Percentiles rank a stretch among this genome's conserved stretches.
These are phyloP conservation scores for Prunus fruticosa DNA, from an alignment of 306 rosid genomes.

Conservation along the genomic window DNA sequence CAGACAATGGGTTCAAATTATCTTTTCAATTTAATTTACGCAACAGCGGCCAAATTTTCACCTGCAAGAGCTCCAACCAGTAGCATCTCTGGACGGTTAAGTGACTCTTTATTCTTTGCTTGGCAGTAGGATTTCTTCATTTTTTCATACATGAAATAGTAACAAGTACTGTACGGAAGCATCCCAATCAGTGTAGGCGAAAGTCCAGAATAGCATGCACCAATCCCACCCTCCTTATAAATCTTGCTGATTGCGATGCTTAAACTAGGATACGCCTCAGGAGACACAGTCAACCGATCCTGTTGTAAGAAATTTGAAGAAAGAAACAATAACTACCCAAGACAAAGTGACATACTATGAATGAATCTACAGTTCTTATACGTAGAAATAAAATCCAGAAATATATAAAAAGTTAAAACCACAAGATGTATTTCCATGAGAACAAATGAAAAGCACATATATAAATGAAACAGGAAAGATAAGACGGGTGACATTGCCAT, in stretches of 20 bases:
- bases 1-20: background rate
- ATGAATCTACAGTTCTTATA: background rate
- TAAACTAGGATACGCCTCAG: slow-evolving; percentile 79
- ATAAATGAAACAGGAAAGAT: slow-evolving; percentile 1
- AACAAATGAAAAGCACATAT: background rate
- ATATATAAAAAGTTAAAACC: background rate
- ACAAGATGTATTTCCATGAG: background rate
- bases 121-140: slow-evolving; percentile 75
- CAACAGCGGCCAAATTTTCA: slow-evolving; percentile 28
- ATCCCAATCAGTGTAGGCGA: slow-evolving; percentile 89
- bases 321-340: slow-evolving; percentile 10
- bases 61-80: slow-evolving; percentile 88
- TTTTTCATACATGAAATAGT: slow-evolving; percentile 91
- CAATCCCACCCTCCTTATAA: slow-evolving; percentile 83
- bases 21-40: background rate
- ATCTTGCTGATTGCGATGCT: slow-evolving; percentile 71
- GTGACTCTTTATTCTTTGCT: slow-evolving; percentile 62
- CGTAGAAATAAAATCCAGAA: background rate
- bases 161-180: slow-evolving; percentile 98
- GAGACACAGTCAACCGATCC: slow-evolving; percentile 91
- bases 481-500: background rate
- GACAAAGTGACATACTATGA: background rate
- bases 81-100: slow-evolving; percentile 86
- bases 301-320: slow-evolving; percentile 35
- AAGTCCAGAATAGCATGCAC: slow-evolving; percentile 84